Evolutionary conservation across 2,329 filamentous ascomycete genomes (phyloP), one percentile per base, ranked within the genome.

Genomic region (Aureobasidium pullulans): DNA sequence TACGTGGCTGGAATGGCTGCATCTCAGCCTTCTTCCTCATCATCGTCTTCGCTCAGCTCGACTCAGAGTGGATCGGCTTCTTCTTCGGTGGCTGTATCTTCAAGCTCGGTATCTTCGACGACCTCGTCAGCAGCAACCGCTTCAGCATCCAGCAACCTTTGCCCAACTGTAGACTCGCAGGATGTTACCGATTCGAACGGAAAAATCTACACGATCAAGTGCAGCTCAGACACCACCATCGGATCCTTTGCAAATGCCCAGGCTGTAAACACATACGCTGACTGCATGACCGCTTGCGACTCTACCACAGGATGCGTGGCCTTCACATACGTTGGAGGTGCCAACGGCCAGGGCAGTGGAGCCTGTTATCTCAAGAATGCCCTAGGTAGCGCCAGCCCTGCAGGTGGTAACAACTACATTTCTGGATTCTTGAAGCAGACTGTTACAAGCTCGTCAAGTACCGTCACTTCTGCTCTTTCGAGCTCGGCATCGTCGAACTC

Each of bases 261-360:
- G 7, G 61, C 61, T 28, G 34, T 32, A 15, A 44, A 23, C 58
- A 60, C 61, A 6, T 63, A 62, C 46, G 36, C 59, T 10, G 62
- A 63, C 34, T 63, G 62, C 36, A 50, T 60, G 47, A 44, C 54
- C 16, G 37, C 44, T 28, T 63, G 62, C 28, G 60, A 63, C 13
- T 50, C 50, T 32, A 49, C 52, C 15, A 59, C 52, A 15, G 46
- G 53, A 40, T 63, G 62, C 54, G 60, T 54, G 2, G 62, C 60
- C 13, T 63, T 62, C 42, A 57, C 61, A 23, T 63, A 63, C 46
- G 57, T 62, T 5, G 60, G 62, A 29, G 62, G 58, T 28, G 49
- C 39, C 13, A 43, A 59, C 6, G 61, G 61, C 29, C 23, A 29
- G 3, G 61, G 61, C 11, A 11, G 32, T 15, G 61, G 61, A 23